phyloP scores from a whole-genome alignment of 202 grass and related monocot genomes.

The Eragrostis tef region DNA sequence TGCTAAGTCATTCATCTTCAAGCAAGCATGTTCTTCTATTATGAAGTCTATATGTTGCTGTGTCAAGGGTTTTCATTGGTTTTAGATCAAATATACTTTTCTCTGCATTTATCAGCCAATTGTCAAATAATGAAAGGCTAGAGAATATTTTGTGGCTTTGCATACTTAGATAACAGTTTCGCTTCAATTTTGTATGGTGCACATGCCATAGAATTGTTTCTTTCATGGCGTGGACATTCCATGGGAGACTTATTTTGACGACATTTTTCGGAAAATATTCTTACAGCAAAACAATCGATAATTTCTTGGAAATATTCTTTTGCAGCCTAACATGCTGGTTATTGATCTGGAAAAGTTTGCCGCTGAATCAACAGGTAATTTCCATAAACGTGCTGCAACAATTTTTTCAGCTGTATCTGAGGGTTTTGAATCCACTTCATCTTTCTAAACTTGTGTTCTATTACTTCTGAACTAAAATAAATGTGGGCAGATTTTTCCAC shows the following conservation, averaged over 20 bases:
- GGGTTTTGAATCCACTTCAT: neutral
- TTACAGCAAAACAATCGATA: slow-evolving; percentile 21
- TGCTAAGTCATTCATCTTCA: neutral
- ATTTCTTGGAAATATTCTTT: slow-evolving; percentile 34
- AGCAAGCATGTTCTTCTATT: slow-evolving; percentile 24
- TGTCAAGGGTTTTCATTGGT: neutral
- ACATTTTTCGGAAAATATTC: slow-evolving; percentile 21
- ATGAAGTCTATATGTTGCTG: slow-evolving; percentile 5
- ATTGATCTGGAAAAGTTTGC: slow-evolving; percentile 93
- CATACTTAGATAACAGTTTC: neutral
- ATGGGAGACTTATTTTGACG: neutral
- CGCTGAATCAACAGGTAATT: slow-evolving; percentile 65
- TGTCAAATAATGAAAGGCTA: slow-evolving; percentile 1
- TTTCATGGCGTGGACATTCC: neutral
- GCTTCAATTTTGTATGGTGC: neutral
- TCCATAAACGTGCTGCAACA: slow-evolving; percentile 18
- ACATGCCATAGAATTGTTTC: neutral
- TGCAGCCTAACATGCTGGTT: slow-evolving; percentile 98
- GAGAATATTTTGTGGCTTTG: neutral
- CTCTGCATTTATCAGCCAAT: neutral
- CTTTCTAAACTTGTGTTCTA: neutral
- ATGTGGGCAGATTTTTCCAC: neutral
- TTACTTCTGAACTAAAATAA: neutral
- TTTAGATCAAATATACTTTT: slow-evolving; percentile 7
- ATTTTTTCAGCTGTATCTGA: slow-evolving; percentile 18